phyloP scores from a whole-genome alignment of 2,329 filamentous ascomycete species.

The Cordyceps cateniannulata region DNA sequence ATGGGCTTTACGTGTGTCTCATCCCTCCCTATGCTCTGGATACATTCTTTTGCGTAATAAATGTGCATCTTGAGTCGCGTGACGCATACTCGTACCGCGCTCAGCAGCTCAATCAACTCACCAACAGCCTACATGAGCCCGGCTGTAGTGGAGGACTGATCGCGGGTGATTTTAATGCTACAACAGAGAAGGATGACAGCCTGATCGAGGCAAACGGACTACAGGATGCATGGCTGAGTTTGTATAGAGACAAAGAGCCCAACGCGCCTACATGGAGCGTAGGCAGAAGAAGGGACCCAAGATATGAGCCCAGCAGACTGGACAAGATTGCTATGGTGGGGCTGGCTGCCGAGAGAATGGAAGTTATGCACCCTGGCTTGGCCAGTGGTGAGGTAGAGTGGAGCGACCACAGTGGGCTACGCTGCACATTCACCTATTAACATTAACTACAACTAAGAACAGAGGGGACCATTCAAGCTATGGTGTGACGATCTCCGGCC shows the following conservation, averaged over 20 bases:
- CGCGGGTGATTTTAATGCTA: background rate
- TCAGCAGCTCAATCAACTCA: background rate
- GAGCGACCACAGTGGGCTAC: background rate
- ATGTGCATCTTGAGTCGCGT: background rate
- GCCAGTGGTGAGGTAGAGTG: background rate
- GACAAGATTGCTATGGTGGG: background rate
- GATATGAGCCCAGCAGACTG: background rate
- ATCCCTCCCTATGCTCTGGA: background rate
- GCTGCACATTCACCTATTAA: too few species aligned
- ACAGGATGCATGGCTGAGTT: background rate
- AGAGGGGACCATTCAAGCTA: too few species aligned
- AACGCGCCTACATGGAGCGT: background rate
- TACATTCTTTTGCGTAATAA: background rate
- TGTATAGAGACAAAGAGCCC: background rate
- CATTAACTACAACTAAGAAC: too few species aligned
- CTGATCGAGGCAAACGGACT: background rate
- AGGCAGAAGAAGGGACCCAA: background rate
- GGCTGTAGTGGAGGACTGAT: background rate
- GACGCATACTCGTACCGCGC: background rate
- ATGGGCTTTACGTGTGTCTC: background rate
- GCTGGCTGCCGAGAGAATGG: background rate
- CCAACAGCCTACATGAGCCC: background rate
- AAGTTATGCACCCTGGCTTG: background rate
- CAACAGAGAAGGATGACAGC: background rate
- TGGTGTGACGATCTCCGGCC: too few species aligned